A percentile compares a stretch with the other conserved stretches of the same genome.
phyloP scores from a whole-genome alignment of 257 asterid genomes.

The Salvia miltiorrhiza region DNA sequence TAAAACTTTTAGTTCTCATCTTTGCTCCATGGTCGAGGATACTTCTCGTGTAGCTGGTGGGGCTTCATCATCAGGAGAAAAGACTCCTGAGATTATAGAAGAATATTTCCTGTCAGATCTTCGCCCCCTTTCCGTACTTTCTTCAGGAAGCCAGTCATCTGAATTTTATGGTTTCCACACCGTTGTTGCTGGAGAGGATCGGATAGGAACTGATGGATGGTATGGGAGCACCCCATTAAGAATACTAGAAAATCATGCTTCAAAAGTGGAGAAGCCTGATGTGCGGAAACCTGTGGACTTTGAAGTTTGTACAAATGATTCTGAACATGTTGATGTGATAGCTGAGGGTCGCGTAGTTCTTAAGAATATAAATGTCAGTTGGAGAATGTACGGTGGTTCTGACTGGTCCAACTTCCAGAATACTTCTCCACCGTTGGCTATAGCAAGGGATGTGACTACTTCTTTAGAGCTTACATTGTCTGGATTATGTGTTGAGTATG shows the following conservation, averaged over 20 bases:
- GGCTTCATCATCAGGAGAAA: constrained; percentile 42
- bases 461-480: constrained; percentile 69
- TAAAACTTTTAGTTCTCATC: constrained; percentile 43
- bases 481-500: constrained; percentile 65
- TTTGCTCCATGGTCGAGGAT: constrained; percentile 29
- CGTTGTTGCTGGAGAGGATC: constrained; percentile 38
- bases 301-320: constrained; percentile 48
- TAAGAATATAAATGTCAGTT: constrained; percentile 69
- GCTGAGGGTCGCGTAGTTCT: constrained; percentile 63
- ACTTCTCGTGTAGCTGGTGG: constrained; percentile 39
- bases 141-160: constrained; percentile 41
- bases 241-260: constrained; percentile 77
- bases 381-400: constrained; percentile 90
- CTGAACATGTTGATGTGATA: constrained; percentile 43
- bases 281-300: constrained; percentile 25
- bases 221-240: constrained; percentile 50
- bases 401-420: constrained; percentile 65
- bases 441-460: constrained; percentile 52
- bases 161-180: constrained; percentile 31
- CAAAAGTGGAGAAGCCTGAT: constrained; percentile 45
- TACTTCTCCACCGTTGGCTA: constrained; percentile 36
- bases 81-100: constrained; percentile 59
- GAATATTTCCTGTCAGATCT: constrained; percentile 83
- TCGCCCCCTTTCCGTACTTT: constrained; percentile 56
- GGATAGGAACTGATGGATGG: constrained; percentile 65